Evolutionary conservation across 2,329 filamentous ascomycete genomes (phyloP).

Genomic region (Cordyceps cicadae): DNA sequence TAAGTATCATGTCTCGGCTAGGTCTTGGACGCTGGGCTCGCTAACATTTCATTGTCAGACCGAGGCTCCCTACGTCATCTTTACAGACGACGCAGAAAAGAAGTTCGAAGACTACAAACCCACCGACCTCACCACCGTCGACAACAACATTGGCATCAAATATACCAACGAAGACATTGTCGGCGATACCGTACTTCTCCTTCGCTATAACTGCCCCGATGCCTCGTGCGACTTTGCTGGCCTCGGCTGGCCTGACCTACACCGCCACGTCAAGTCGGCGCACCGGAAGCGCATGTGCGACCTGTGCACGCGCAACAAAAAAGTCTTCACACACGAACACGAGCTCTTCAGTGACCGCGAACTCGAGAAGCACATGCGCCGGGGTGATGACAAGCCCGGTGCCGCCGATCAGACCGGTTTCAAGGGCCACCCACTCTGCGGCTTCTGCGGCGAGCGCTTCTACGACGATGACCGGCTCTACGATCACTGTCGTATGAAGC

Average conservation of each 20-base stretch:
- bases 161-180: conserved; percentile 86
- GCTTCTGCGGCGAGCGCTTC: conserved; percentile 84
- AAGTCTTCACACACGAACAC: conserved; percentile 97
- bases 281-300: conserved; percentile 90
- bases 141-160: conserved; percentile 82
- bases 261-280: conserved; percentile 69
- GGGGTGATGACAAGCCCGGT: conserved; percentile 84
- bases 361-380: conserved; percentile 77
- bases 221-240: conserved; percentile 72
- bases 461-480: conserved; percentile 96
- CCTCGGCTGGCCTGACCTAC: conserved; percentile 50
- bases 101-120: conserved; percentile 75
- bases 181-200: conserved; percentile 77
- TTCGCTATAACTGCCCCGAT: conserved; percentile 94
- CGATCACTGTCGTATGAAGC: conserved; percentile 83
- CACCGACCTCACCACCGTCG: conserved; percentile 65
- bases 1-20: conserved; percentile 35
- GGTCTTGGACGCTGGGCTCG: background rate
- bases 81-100: conserved; percentile 77
- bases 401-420: conserved; percentile 90
- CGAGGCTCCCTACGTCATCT: conserved; percentile 73
- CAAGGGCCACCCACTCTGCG: conserved; percentile 89
- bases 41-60: conserved; percentile 35
- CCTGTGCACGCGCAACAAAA: conserved; percentile 86
- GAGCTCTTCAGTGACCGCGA: conserved; percentile 78